Evolutionary conservation across 1,139 yeast genomes (phyloP), one percentile per base, ranked within the genome.

Genomic region (Suhomyces guaymorum): DNA sequence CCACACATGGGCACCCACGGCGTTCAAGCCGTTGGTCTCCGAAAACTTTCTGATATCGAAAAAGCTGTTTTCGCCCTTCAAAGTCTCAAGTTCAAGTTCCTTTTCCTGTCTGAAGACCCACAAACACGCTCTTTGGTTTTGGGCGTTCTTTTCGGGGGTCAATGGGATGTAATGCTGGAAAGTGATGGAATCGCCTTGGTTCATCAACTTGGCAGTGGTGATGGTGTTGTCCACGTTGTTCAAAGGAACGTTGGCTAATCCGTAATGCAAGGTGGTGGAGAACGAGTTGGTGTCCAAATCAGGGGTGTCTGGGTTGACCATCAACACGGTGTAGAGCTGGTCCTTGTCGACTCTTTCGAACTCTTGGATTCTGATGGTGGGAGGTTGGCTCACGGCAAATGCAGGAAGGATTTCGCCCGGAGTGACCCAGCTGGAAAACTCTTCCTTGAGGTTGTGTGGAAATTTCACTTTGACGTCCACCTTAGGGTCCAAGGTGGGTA

Each of bases 1-100:
- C 95, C 96, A 92, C 31, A 88, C 74, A 58, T 87, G 95, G 2
- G 95, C 97, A 18, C 98, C 97, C 28, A 90, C 79, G 1, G 97
- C 79, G 16, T 69, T 66, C 49, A 92, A 71, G 2, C 68, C 57
- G 55, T 85, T 57, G 7, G 60, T 44, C 5, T 64, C 67, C 10
- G 73, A 86, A 58, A 88, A 89, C 5, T 55, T 49, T 55, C 97
- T 78, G 42, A 92, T 82, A 51, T 88, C 78, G 53, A 92, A 92
- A 33, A 64, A 53, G 10, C 72, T 73, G 44, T 80, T 61, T 19
- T 52, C 44, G 7, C 30, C 36, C 7, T 19, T 20, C 23, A 35
- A 39, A 2, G 32, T 19, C 5, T 37, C 15, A 21, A 36, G 19
- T 14, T 46, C 42, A 29, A 59, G 43, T 30, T 43, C 46, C 7